These are phyloP conservation scores for Chlorella sp. DNA, from an alignment of 139 green algal species.

Conservation along the genomic window DNA sequence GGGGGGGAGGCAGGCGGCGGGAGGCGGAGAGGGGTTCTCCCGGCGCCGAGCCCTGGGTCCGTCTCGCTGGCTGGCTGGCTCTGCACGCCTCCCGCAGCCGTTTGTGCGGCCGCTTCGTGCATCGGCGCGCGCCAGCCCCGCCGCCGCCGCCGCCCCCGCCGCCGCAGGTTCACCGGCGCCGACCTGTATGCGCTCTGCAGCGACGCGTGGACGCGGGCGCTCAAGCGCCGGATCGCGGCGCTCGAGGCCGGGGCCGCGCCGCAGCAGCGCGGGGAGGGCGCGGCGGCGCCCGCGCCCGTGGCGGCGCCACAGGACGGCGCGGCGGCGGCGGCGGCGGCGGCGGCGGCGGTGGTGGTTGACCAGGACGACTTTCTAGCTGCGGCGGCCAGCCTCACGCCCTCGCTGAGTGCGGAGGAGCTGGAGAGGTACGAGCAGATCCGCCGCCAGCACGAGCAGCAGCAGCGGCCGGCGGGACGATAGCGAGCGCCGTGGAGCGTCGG, in stretches of 20 bases:
- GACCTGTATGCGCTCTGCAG: slow-evolving; percentile 94
- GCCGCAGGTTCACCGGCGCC: slow-evolving; percentile 77
- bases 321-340: neutral
- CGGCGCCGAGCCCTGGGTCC: slow-evolving; percentile 88
- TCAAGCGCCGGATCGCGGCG: slow-evolving; percentile 53
- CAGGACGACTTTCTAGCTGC: slow-evolving; percentile 71
- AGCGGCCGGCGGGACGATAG: neutral
- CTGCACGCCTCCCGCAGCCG: slow-evolving; percentile 52
- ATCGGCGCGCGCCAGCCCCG: too few relatives aligned
- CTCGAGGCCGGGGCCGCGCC: neutral
- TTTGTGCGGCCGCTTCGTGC: too few relatives aligned
- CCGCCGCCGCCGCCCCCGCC: too few relatives aligned
- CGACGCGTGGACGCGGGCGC: slow-evolving; percentile 88
- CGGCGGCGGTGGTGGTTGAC: slow-evolving; percentile 48
- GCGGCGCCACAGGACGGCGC: neutral
- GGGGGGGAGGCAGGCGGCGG: too few relatives aligned
- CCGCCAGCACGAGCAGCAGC: slow-evolving; percentile 66
- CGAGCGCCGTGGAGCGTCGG: too few relatives aligned
- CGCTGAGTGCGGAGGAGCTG: slow-evolving; percentile 79
- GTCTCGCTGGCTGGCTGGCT: slow-evolving; percentile 59
- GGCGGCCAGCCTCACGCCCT: slow-evolving; percentile 69
- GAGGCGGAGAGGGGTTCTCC: too few relatives aligned
- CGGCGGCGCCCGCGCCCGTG: too few relatives aligned
- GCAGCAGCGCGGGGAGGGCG: neutral
- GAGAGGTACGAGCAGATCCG: slow-evolving; percentile 74